Conservation (phyloP, 768 basidiomycete species). For the Rossbeevera mucosa region DNA sequence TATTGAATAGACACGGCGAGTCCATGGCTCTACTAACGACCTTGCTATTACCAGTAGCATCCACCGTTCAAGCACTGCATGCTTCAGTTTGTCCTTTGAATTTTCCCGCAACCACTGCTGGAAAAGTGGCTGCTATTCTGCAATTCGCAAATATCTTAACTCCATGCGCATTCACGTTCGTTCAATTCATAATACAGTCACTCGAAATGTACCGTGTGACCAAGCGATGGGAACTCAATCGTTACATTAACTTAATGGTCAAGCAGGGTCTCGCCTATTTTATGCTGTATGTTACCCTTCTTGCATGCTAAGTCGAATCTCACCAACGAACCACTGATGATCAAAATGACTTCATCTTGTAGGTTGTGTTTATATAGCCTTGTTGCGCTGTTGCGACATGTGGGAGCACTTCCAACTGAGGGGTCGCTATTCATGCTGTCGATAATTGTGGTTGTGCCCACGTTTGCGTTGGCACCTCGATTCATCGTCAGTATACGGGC, state of each 20-base stretch:
- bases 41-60: background rate
- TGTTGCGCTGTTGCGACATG: background rate
- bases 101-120: background rate
- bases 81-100: background rate
- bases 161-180: background rate
- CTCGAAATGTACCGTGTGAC: background rate
- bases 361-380: background rate
- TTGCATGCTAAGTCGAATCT: background rate
- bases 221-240: background rate
- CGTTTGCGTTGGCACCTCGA: slow-evolving; percentile 33
- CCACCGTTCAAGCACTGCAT: background rate
- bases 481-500: slow-evolving; percentile 38
- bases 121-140: background rate
- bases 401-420: background rate
- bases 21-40: background rate
- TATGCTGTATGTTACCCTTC: background rate
- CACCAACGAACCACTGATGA: too few relatives aligned
- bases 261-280: background rate
- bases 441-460: background rate
- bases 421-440: background rate
- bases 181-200: background rate
- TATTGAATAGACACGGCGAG: background rate
- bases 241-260: background rate
- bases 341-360: too few relatives aligned
- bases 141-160: background rate